Evolutionary conservation across 78 protist genomes (phyloP), one percentile per base, ranked within the genome.

Genomic region (Emiliania huxleyi): DNA sequence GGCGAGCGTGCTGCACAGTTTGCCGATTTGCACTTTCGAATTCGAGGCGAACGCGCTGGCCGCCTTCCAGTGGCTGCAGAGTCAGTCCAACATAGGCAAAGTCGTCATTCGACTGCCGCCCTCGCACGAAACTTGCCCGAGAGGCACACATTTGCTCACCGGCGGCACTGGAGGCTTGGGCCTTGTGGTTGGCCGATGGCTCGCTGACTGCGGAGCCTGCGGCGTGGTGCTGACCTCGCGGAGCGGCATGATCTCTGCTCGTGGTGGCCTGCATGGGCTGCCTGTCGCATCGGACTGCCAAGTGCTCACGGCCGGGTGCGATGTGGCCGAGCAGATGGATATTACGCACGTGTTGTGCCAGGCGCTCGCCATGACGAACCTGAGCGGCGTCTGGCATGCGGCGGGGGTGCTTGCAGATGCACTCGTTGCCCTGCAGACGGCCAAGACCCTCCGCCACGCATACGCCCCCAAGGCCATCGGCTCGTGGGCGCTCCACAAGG

Each of bases 131-230:
- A n/a, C n/a, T n/a, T n/a, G n/a, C n/a, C n/a, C n/a, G n/a, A n/a
- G n/a, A n/a, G n/a, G n/a, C n/a, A 48, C 40, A 45, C n/a, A 35
- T 21, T 38, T 56, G 37, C 43, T 90, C n/a, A 55, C 92, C 18
- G 92, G 92, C 48, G 92, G 92, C 37, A 26, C 3, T 15, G 92
- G 92, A 38, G 92, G 81, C 19, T 79, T 90, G 40, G 92, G 92
- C 40, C 84, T 52, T 1, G 12, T 37, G 29, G 2, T 21, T 8
- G 37, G 40, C 43, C 37, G 69, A n/a, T 90, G 84, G 69, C 92
- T 90, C 37, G 40, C 29, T 0, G 43, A 90, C 45, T 35, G 71
- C 18, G 90, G 88, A 21, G 55, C 44, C 48, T 19, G 37, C 40
- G 12, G 26, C 21, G 21, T n/a, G 71, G 25, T 85, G 26, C 73